phyloP scores from a whole-genome alignment of 2,329 filamentous ascomycete species.

The Neopestalotiopsis sp. region DNA sequence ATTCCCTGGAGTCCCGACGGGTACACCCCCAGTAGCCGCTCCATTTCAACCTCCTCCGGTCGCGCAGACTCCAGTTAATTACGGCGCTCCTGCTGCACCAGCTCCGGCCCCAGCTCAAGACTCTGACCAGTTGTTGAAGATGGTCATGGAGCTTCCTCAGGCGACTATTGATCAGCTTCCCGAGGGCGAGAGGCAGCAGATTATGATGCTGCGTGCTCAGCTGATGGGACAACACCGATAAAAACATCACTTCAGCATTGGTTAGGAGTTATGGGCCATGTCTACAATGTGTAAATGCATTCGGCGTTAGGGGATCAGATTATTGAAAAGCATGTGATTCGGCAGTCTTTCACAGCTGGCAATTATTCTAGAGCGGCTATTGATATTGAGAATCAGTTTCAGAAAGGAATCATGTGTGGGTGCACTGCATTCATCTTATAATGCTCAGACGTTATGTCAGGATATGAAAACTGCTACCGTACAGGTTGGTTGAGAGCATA shows the following conservation, averaged over 20 bases:
- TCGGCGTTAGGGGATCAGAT: constrained; percentile 1
- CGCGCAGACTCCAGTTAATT: constrained; percentile 36
- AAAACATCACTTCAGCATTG: constrained; percentile 5
- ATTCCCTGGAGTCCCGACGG: constrained; percentile 45
- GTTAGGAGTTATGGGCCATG: constrained; percentile 16
- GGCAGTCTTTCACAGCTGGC: background rate
- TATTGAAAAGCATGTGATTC: constrained; percentile 8
- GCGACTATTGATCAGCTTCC: constrained; percentile 80
- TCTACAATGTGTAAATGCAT: background rate
- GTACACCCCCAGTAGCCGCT: constrained; percentile 52
- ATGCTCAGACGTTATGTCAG: background rate
- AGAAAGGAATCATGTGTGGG: background rate
- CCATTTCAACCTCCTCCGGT: constrained; percentile 50
- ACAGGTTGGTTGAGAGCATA: background rate
- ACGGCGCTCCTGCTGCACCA: constrained; percentile 46
- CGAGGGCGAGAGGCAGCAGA: constrained; percentile 76
- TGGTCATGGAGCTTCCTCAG: constrained; percentile 81
- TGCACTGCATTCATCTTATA: background rate
- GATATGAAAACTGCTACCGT: background rate
- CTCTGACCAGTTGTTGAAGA: constrained; percentile 76
- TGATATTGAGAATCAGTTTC: background rate
- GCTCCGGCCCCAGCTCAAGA: constrained; percentile 50
- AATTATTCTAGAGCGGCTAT: background rate
- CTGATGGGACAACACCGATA: constrained; percentile 51
- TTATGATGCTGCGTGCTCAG: constrained; percentile 75